Conservation (phyloP, 495 filamentous ascomycete species). For the Lasiosphaeria miniovina region DNA sequence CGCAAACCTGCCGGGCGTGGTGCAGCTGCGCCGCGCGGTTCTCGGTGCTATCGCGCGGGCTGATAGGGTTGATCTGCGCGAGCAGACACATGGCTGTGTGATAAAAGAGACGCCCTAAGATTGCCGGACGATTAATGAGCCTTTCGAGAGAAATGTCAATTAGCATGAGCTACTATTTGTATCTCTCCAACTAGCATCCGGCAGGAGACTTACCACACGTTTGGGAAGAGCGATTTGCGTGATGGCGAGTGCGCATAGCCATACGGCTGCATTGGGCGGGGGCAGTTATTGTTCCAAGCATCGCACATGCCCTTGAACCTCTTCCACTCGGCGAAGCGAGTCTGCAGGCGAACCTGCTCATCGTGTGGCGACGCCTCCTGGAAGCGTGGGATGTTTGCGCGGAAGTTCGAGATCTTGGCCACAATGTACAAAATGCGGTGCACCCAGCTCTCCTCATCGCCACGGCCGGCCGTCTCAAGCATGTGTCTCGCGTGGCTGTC, state of each 20-base stretch:
- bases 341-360: slow-evolving; percentile 60
- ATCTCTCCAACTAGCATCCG: neutral
- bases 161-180: slow-evolving; percentile 10
- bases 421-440: slow-evolving; percentile 87
- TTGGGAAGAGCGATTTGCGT: slow-evolving; percentile 74
- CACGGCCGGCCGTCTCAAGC: slow-evolving; percentile 33
- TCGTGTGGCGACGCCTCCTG: slow-evolving; percentile 57
- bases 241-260: slow-evolving; percentile 67
- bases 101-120: slow-evolving; percentile 85
- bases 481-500: slow-evolving; percentile 67
- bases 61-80: slow-evolving; percentile 71
- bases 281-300: slow-evolving; percentile 72
- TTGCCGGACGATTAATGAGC: slow-evolving; percentile 77
- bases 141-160: slow-evolving; percentile 34
- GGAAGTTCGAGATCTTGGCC: slow-evolving; percentile 83
- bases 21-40: slow-evolving; percentile 65
- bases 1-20: slow-evolving; percentile 80
- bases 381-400: slow-evolving; percentile 60
- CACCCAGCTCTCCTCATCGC: slow-evolving; percentile 82
- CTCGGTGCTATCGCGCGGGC: slow-evolving; percentile 51
- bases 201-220: slow-evolving; percentile 66
- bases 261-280: slow-evolving; percentile 84
- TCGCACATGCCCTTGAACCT: slow-evolving; percentile 71
- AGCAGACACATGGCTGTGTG: slow-evolving; percentile 80
- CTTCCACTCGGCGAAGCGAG: slow-evolving; percentile 73